These are phyloP conservation scores for Zygnema circumcarinatum DNA, from an alignment of 139 green algal species.

Conservation along the genomic window DNA sequence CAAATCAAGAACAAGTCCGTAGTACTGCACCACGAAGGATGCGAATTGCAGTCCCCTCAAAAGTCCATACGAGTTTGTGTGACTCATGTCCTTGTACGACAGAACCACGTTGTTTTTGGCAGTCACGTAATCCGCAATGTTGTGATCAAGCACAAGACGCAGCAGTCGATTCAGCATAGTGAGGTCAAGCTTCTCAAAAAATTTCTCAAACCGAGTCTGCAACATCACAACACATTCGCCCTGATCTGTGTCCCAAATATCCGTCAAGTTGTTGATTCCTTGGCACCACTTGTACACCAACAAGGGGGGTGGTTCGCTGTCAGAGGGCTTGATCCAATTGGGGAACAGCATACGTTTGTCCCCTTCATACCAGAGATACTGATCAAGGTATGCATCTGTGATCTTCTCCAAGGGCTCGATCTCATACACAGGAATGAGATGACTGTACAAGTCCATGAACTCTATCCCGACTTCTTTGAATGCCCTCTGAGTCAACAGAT, in stretches of 20 bases:
- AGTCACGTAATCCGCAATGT: slow-evolving; percentile 99
- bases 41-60: slow-evolving; percentile 98
- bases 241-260: slow-evolving; percentile 94
- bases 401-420: slow-evolving; percentile 99
- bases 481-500: slow-evolving; percentile 95
- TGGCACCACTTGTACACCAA: slow-evolving; percentile 99
- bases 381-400: slow-evolving; percentile 97
- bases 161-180: slow-evolving; percentile 97
- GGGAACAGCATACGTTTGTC: slow-evolving; percentile 98
- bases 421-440: slow-evolving; percentile 98
- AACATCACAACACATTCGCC: slow-evolving; percentile 99
- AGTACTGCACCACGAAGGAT: slow-evolving; percentile 95
- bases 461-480: slow-evolving; percentile 99
- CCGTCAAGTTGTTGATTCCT: slow-evolving; percentile 77
- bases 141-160: slow-evolving; percentile 96
- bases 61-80: slow-evolving; percentile 98
- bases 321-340: slow-evolving; percentile 98
- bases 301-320: slow-evolving; percentile 95
- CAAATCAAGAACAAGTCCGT: slow-evolving; percentile 96
- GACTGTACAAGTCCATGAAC: slow-evolving; percentile 98
- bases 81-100: slow-evolving; percentile 90
- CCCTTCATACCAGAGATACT: slow-evolving; percentile 91
- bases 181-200: slow-evolving; percentile 99
- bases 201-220: slow-evolving; percentile 94
- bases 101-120: slow-evolving; percentile 73